These are phyloP conservation scores for Sporisorium exsertum DNA, from an alignment of 1,284 basidiomycete genomes.

Conservation along the genomic window DNA sequence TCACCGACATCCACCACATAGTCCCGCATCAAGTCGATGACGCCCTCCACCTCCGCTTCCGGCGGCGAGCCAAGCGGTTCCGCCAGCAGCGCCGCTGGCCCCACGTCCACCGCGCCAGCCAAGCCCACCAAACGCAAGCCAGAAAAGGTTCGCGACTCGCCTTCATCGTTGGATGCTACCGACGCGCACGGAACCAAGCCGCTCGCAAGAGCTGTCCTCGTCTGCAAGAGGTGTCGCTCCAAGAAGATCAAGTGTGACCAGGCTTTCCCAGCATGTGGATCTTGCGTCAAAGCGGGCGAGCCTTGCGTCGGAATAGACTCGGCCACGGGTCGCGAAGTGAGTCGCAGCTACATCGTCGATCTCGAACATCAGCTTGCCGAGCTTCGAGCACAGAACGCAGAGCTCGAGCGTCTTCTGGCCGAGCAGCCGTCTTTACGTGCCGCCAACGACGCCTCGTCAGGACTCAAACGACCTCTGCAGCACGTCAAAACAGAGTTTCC, in stretches of 20 bases:
- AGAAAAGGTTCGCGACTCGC: conserved; percentile 18
- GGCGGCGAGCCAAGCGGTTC: conserved; percentile 28
- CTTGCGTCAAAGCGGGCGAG: conserved; percentile 51
- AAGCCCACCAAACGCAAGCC: conserved; percentile 33
- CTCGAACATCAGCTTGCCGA: conserved; percentile 45
- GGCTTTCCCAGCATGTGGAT: conserved; percentile 50
- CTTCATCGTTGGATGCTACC: conserved; percentile 7
- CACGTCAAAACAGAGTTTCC: conserved; percentile 40
- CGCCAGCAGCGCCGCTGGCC: conserved; percentile 4
- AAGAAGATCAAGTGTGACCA: conserved; percentile 57
- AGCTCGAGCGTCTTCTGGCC: conserved; percentile 32
- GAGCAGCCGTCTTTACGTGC: conserved; percentile 13
- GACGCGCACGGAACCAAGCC: conserved; percentile 34
- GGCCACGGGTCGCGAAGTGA: conserved; percentile 50
- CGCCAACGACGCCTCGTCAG: conserved; percentile 2
- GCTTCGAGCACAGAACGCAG: conserved; percentile 39
- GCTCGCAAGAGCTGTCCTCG: conserved; percentile 43
- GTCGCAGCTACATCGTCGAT: conserved; percentile 50
- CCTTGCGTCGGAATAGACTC: conserved; percentile 51
- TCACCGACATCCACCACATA: background rate
- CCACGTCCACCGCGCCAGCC: conserved; percentile 6
- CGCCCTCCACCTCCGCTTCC: conserved; percentile 5
- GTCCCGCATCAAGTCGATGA: background rate
- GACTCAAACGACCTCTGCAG: conserved; percentile 34
- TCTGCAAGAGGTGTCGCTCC: conserved; percentile 50